A percentile compares a stretch with the other conserved stretches of the same genome.
phyloP scores from a whole-genome alignment of 73 alveolate species.

The Paramecium primaurelia region DNA sequence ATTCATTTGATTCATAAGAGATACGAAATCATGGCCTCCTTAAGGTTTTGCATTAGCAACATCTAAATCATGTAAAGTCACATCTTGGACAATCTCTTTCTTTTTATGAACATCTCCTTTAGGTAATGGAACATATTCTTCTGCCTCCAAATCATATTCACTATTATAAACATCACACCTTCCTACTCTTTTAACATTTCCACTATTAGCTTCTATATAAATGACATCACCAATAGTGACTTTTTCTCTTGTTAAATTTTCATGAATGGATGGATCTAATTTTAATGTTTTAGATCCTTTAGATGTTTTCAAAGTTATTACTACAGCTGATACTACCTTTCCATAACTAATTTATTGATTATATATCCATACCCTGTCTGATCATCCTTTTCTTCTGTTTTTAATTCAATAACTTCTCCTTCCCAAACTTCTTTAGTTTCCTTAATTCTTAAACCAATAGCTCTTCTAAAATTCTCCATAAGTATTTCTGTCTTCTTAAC shows the following conservation, averaged over 20 bases:
- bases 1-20: constrained; percentile 97
- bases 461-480: constrained; percentile 99
- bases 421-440: constrained; percentile 99
- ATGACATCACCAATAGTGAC: constrained; percentile 99
- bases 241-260: constrained; percentile 98
- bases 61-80: constrained; percentile 99
- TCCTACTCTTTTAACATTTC: constrained; percentile 99
- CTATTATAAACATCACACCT: constrained; percentile 98
- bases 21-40: constrained; percentile 98
- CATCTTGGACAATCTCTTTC: constrained; percentile 99
- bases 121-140: constrained; percentile 99
- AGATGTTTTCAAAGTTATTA: constrained; percentile 90
- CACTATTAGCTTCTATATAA: constrained; percentile 99
- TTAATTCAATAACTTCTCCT: constrained; percentile 99
- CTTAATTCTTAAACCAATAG: constrained; percentile 97
- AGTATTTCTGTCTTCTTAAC: constrained; percentile 99
- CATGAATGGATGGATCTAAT: constrained; percentile 98
- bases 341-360: constrained; percentile 65
- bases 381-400: constrained; percentile 98
- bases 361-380: constrained; percentile 71
- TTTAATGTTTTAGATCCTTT: constrained; percentile 97
- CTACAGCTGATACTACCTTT: constrained; percentile 88
- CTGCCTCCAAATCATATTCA: constrained; percentile 99
- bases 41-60: constrained; percentile 99
- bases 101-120: constrained; percentile 99